Evolutionary conservation across 495 filamentous ascomycete genomes (phyloP), one percentile per base, ranked within the genome.

Genomic region (Penicillium malachiteum): DNA sequence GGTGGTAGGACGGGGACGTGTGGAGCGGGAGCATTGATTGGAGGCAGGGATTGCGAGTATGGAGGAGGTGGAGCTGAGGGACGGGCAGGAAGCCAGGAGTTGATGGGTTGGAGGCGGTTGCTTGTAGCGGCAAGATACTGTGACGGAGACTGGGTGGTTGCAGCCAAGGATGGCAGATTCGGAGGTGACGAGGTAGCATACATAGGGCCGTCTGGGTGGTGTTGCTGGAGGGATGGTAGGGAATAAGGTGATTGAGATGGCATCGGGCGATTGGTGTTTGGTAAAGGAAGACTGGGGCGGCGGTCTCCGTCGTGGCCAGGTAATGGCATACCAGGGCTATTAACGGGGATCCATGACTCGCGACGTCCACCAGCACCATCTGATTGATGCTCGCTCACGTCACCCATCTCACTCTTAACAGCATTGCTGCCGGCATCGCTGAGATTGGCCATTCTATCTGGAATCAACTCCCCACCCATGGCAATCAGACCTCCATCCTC

Each of bases 331-430:
- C 70, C 68, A 2, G 73, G 68, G 53, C 70, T 77, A 58, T 78
- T 78, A 55, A 78, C 54, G 0, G 75, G 70, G 1, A 78, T 69
- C 75, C 77, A 73, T 8, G 77, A 72, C 56, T 81, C 71, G 31
- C 78, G 69, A 52, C 70, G 66, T 37, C 71, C 67, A 48, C 72
- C 64, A 34, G 65, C 62, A 43, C 71, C 71, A 13, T 72, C 73
- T 26, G 68, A 52, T 10, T 60, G 52, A 21, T 57, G 59, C 17
- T 77, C 78, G 18, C 66, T 58, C 12, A 55, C 41, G 32, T 77
- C 74, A 14, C 70, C 65, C 5, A 75, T 55, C 9, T 80, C 76
- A 21, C 77, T 75, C 50, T 75, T 70, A 17, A 76, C 68, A 10
- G 70, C 68, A 32, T 70, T 72, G 61, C 72, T 77, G 31, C 73